Base-by-base conservation (phyloP, 2,329 filamentous ascomycete genomes). In the Venturia asperata region DNA sequence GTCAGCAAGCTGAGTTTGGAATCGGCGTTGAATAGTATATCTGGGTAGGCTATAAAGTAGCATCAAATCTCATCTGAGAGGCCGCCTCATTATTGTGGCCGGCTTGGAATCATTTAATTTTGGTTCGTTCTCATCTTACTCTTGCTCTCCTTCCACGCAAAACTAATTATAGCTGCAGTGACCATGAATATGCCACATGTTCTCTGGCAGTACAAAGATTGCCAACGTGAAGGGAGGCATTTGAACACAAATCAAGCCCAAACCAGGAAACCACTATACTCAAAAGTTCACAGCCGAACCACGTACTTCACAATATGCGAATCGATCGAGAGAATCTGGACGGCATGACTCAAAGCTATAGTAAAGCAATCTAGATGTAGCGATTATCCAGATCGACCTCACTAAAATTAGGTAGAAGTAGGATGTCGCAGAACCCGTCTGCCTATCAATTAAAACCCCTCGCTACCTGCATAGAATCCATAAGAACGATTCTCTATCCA, bases 31-130 rank as follows among this genome's bases (percentile, higher is more conserved):
- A 37, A 19, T 4, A n/a, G 37, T 37, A 1, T 37, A 37, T 58
- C 2, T 58, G 4, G 15, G 9, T 5, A 58, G 52, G 27, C 30
- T 58, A 37, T 39, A 37, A n/a, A 58, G 30, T 37, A 58, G 52
- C 52, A 58, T 58, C 17, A 58, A 58, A 39, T 58, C 3, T 58
- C 52, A 58, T 37, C 17, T 11, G 52, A 58, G 52, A 58, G 52
- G 52, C 52, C 30, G 52, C 52, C 52, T 58, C 52, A 58, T 58
- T 58, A 58, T 58, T 58, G 52, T 19, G 17, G 52, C 52, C 52
- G 52, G 52, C 19, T n/a, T n/a, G 17, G 27, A 58, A 58, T 7
- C 30, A 21, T 37, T 5, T 2, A 37, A 11, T n/a, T 24, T 5
- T n/a, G 52, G 52, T 58, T 58, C 52, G 60, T 62, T 19, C 10